Evolutionary conservation across 345 rosid genomes (phyloP).

Genomic region (Anastatica hierochuntica): DNA sequence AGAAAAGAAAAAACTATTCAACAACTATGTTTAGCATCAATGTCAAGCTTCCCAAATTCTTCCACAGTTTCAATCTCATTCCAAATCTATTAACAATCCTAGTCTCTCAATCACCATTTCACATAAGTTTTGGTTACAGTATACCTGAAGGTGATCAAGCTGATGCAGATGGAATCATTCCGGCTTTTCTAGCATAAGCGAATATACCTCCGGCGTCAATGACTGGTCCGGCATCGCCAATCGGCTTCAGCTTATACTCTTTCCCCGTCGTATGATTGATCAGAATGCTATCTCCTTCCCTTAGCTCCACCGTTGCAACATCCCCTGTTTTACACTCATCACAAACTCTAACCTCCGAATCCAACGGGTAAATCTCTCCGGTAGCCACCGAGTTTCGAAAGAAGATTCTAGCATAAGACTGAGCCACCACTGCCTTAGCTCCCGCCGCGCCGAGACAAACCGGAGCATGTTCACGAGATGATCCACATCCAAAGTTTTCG

Average conservation of each 20-base stretch:
- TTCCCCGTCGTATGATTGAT: slow-evolving; percentile 80
- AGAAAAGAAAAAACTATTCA: too few species aligned
- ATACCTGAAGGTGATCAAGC: neutral
- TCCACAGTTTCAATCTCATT: too few species aligned
- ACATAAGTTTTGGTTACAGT: too few species aligned
- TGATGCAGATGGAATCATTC: slow-evolving; percentile 58
- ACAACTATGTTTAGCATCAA: neutral
- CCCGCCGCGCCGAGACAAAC: slow-evolving; percentile 93
- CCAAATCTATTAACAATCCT: too few species aligned
- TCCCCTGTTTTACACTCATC: slow-evolving; percentile 87
- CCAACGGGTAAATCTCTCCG: slow-evolving; percentile 73
- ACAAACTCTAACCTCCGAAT: slow-evolving; percentile 67
- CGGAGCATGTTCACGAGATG: slow-evolving; percentile 94
- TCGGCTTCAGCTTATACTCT: slow-evolving; percentile 65
- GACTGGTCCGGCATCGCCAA: too few species aligned
- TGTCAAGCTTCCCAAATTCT: neutral
- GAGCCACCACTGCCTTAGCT: slow-evolving; percentile 65
- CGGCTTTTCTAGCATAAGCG: slow-evolving; percentile 72
- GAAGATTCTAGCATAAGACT: slow-evolving; percentile 80
- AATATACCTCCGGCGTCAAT: slow-evolving; percentile 82
- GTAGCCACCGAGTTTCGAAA: slow-evolving; percentile 88
- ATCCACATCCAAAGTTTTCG: slow-evolving; percentile 90
- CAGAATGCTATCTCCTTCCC: slow-evolving; percentile 47
- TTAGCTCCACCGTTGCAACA: slow-evolving; percentile 57
- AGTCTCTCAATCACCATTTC: too few species aligned